Evolutionary conservation across 345 rosid species (phyloP).

Genomic region (Gossypium anomalum): DNA sequence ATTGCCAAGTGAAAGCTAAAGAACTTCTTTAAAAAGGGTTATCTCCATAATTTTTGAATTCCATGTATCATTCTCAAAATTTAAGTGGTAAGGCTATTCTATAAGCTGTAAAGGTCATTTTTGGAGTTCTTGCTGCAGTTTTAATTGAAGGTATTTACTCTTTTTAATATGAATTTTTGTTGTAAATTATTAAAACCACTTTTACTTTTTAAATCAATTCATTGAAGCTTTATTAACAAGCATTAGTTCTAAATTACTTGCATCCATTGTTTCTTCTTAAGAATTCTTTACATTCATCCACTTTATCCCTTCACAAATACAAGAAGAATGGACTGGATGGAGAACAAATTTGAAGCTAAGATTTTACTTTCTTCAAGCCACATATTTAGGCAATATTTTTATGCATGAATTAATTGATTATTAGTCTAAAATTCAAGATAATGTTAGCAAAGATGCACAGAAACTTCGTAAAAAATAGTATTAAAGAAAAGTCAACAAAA

Average conservation of each 20-base stretch:
- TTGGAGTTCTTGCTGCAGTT: neutral
- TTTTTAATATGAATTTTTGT: neutral
- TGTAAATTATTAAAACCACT: slow-evolving; percentile 5
- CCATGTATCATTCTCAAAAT: neutral
- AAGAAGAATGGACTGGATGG: too few species aligned
- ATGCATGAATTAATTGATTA: too few species aligned
- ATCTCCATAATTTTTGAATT: neutral
- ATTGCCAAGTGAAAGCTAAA: slow-evolving; percentile 51
- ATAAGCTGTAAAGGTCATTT: neutral
- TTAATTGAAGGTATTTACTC: neutral
- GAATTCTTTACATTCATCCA: neutral
- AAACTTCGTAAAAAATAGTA: too few species aligned
- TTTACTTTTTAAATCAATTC: neutral
- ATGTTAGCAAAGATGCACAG: too few species aligned
- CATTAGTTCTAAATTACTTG: neutral
- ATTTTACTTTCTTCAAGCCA: too few species aligned
- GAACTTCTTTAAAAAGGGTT: neutral
- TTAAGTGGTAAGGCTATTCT: neutral
- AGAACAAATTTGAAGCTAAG: too few species aligned
- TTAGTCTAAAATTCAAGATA: too few species aligned
- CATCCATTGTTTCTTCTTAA: too few species aligned
- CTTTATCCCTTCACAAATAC: too few species aligned
- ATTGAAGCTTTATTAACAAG: neutral
- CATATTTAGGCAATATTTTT: too few species aligned
- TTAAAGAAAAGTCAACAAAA: too few species aligned